A percentile compares a stretch with the other conserved stretches of the same genome.
phyloP scores from a whole-genome alignment of 2,329 filamentous ascomycete genomes.

The Cladophialophora carrionii region DNA sequence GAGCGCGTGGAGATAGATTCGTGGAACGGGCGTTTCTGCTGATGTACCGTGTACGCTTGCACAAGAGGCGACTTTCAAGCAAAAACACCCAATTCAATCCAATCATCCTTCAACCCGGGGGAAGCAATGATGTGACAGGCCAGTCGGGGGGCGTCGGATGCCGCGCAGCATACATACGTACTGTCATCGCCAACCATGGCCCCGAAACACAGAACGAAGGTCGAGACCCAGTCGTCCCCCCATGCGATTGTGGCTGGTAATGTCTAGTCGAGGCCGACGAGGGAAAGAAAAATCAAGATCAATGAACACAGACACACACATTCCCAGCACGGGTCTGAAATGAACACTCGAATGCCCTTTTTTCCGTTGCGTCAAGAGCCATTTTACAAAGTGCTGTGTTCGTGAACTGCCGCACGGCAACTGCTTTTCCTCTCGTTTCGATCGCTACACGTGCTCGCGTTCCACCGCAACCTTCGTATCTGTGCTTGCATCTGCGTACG shows the following conservation, averaged over 20 bases:
- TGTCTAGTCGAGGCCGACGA: slow-evolving; percentile 4
- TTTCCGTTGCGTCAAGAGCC: background rate
- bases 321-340: background rate
- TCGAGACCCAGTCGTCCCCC: slow-evolving; percentile 1
- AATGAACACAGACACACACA: background rate
- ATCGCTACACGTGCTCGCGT: background rate
- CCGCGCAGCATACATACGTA: background rate
- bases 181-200: background rate
- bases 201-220: background rate
- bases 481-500: background rate
- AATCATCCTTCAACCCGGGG: slow-evolving; percentile 2
- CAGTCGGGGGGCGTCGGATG: background rate
- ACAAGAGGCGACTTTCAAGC: slow-evolving; percentile 16
- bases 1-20: background rate
- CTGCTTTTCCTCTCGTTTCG: background rate
- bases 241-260: background rate
- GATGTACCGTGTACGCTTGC: slow-evolving; percentile 10
- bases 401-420: background rate
- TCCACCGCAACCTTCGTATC: background rate
- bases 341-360: background rate
- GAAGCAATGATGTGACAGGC: slow-evolving; percentile 7
- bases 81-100: background rate
- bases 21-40: background rate
- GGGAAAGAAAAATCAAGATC: background rate
- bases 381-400: background rate